A percentile compares a stretch with the other conserved stretches of the same genome.
phyloP scores from a whole-genome alignment of 2,329 filamentous ascomycete genomes.

The Colletotrichum tofieldiae region DNA sequence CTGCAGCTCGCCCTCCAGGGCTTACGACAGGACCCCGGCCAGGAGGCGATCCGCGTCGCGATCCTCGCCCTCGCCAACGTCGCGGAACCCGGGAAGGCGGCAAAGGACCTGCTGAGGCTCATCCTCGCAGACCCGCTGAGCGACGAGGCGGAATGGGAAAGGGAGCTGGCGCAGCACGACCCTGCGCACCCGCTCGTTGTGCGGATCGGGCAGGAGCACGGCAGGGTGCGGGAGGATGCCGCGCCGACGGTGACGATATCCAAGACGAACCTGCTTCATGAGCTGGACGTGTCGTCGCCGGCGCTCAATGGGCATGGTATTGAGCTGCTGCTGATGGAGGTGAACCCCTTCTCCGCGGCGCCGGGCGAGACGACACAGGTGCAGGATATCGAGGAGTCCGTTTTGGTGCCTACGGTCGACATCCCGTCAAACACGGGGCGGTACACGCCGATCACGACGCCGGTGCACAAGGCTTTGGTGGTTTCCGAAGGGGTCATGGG shows the following conservation, averaged over 20 bases:
- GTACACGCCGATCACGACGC: slow-evolving; percentile 79
- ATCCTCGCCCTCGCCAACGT: slow-evolving; percentile 65
- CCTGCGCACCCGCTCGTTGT: slow-evolving; percentile 74
- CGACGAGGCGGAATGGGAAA: slow-evolving; percentile 77
- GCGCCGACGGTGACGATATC: slow-evolving; percentile 41
- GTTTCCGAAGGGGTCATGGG: slow-evolving; percentile 82
- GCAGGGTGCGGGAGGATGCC: slow-evolving; percentile 2
- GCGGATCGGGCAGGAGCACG: slow-evolving; percentile 52
- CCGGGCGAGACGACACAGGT: slow-evolving; percentile 55
- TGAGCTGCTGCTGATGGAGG: slow-evolving; percentile 74
- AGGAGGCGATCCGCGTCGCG: slow-evolving; percentile 73
- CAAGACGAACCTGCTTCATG: slow-evolving; percentile 62
- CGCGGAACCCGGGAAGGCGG: slow-evolving; percentile 61
- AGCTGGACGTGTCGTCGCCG: slow-evolving; percentile 76
- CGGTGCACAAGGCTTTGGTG: slow-evolving; percentile 86
- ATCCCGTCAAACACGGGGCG: slow-evolving; percentile 77
- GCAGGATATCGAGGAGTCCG: slow-evolving; percentile 71
- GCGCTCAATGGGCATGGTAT: slow-evolving; percentile 73
- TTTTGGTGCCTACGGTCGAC: slow-evolving; percentile 83
- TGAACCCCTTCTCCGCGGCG: slow-evolving; percentile 63
- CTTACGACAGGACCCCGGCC: slow-evolving; percentile 68
- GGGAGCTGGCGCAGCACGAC: slow-evolving; percentile 68
- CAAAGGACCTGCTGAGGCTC: slow-evolving; percentile 77
- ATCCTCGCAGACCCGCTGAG: slow-evolving; percentile 80
- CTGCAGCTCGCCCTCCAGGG: slow-evolving; percentile 81